Base-by-base conservation (phyloP, 768 basidiomycete genomes). In the Postia placenta region DNA sequence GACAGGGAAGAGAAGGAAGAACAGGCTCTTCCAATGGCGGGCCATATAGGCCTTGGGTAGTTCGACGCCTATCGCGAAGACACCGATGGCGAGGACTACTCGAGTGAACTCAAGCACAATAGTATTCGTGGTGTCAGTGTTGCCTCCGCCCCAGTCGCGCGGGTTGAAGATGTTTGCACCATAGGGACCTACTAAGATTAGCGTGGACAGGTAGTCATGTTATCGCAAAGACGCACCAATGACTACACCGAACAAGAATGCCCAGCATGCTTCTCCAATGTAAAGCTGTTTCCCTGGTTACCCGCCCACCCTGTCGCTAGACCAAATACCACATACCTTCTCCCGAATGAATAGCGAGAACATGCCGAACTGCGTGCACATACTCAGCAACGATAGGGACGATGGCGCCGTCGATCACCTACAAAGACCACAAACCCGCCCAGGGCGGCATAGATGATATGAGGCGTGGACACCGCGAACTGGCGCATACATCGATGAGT, bases 51-150 rank as follows among this genome's bases (percentile, higher is more conserved):
- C 89, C 69, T 93, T 92, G 20, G 96, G 96, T 63, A 98, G 73
- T 63, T 99, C 96, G 20, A 98, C 96, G 14, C 96, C 96, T 47
- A 99, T 91, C 6, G 95, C 95, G 64, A 99, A 99, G 0, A 99
- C 95, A 17, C 92, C 92, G 47, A 98, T 87, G 14, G 95, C 96
- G 26, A 99, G 80, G 39, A 98, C 87, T 49, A 98, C 83, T 14
- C 96, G 79, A 7, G 91, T 93, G 48, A 86, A 76, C 67, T 99
- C 96, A 50, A 99, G 76, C 1, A 92, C 94, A 51, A 99, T 88
- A 20, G 71, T 68, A 67, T 97, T 90, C 11, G 75, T 70, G 1
- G 61, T 59, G 26, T 75, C 69, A 3, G 72, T 71, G 45, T 71
- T 56, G 4, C 69, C 69, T 23, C 59, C 56, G 24, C 78, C 81